phyloP scores from a whole-genome alignment of 148 eudicot genomes.

The Dysphania ambrosioides region DNA sequence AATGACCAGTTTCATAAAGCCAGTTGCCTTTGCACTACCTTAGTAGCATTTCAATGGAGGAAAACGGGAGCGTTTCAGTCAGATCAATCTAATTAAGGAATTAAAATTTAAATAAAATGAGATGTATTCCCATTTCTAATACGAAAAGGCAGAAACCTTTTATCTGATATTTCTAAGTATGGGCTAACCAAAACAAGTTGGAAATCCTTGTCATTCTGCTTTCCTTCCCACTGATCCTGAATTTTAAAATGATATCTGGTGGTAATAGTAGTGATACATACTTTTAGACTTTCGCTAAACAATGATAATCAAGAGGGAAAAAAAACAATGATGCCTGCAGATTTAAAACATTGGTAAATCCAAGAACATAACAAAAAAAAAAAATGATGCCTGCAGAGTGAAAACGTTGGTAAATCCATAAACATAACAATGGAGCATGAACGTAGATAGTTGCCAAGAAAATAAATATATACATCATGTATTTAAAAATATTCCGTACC shows the following conservation, averaged over 20 bases:
- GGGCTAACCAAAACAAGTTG: not conserved
- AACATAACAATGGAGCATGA: not conserved
- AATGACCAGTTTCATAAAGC: not conserved
- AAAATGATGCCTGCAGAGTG: not conserved
- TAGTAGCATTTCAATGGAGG: not conserved
- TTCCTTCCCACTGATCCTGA: not conserved
- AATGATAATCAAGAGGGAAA: too few relatives aligned
- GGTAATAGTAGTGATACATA: not conserved
- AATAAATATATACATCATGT: not conserved
- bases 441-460: not conserved
- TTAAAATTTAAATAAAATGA: not conserved
- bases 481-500: not conserved
- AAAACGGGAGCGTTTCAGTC: not conserved
- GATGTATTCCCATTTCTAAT: not conserved
- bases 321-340: not conserved
- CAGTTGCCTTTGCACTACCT: slow-evolving; percentile 1
- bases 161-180: not conserved
- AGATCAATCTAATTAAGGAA: not conserved
- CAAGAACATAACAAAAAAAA: not conserved
- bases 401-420: not conserved
- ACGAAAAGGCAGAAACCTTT: not conserved
- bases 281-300: not conserved
- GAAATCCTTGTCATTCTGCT: not conserved
- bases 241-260: not conserved
- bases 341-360: not conserved